A percentile compares a stretch with the other conserved stretches of the same genome.
These are phyloP conservation scores for Magnaporthiopsis rhizophila DNA, from an alignment of 2,329 filamentous ascomycete genomes.

Conservation along the genomic window DNA sequence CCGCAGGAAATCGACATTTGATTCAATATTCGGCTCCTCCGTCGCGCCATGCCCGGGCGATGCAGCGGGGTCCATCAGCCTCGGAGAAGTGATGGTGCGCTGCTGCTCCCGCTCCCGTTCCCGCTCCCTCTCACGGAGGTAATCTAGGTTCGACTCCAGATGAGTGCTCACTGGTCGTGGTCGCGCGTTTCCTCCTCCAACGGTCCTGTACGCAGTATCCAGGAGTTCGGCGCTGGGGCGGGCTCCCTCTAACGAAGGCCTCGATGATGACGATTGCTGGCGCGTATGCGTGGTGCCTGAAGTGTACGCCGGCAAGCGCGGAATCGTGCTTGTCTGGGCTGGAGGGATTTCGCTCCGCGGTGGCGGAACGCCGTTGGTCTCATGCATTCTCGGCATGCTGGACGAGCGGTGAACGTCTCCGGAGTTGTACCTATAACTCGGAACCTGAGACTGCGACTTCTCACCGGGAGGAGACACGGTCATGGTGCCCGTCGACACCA, in stretches of 20 bases:
- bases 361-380: constrained; percentile 14
- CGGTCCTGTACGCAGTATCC: constrained; percentile 48
- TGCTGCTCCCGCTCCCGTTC: constrained; percentile 27
- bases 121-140: constrained; percentile 66
- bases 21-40: constrained; percentile 62
- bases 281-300: constrained; percentile 26
- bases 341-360: constrained; percentile 17
- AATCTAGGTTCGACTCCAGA: constrained; percentile 74
- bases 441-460: constrained; percentile 14
- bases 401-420: constrained; percentile 29
- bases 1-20: constrained; percentile 76
- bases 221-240: constrained; percentile 58
- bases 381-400: constrained; percentile 29
- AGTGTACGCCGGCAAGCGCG: constrained; percentile 26
- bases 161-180: constrained; percentile 75
- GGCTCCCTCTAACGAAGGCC: constrained; percentile 64
- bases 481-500: constrained; percentile 67
- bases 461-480: constrained; percentile 53
- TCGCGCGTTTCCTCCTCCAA: constrained; percentile 31
- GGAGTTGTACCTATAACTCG: neutral
- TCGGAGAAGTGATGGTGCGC: constrained; percentile 30
- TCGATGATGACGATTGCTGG: constrained; percentile 37
- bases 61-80: constrained; percentile 27
- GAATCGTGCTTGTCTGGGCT: constrained; percentile 16
- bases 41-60: constrained; percentile 36